Percentiles rank a stretch among this genome's conserved stretches.
Evolutionary conservation across 2,329 filamentous ascomycete genomes (phyloP).

Genomic region (Coniochaeta ligniaria): DNA sequence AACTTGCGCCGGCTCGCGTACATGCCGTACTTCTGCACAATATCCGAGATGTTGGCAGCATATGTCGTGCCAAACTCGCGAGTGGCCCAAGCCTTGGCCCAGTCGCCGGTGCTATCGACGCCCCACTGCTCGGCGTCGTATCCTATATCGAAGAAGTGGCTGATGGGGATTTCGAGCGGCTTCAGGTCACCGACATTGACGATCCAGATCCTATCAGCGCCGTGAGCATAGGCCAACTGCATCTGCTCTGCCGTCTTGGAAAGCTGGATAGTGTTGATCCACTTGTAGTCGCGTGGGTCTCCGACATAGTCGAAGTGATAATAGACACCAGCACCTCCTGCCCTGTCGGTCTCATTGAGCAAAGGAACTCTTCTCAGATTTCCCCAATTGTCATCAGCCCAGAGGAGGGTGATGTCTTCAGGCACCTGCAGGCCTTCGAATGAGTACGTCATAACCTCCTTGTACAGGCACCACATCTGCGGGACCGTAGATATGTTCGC

Average conservation of each 20-base stretch:
- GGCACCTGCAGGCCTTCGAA: slow-evolving; percentile 55
- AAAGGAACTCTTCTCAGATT: slow-evolving; percentile 57
- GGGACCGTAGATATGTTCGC: slow-evolving; percentile 46
- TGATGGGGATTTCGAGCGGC: slow-evolving; percentile 56
- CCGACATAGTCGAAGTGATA: slow-evolving; percentile 52
- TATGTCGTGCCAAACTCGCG: slow-evolving; percentile 46
- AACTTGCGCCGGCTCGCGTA: slow-evolving; percentile 52
- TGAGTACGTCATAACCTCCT: slow-evolving; percentile 65
- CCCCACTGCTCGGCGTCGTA: slow-evolving; percentile 54
- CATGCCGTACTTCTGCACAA: slow-evolving; percentile 49
- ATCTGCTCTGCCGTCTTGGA: slow-evolving; percentile 57
- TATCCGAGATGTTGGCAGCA: slow-evolving; percentile 37
- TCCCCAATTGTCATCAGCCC: slow-evolving; percentile 64
- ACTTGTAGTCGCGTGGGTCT: slow-evolving; percentile 40
- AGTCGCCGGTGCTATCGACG: slow-evolving; percentile 46
- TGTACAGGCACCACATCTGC: slow-evolving; percentile 69
- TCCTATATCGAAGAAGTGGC: slow-evolving; percentile 60
- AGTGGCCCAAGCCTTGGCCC: slow-evolving; percentile 43
- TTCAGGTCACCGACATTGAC: slow-evolving; percentile 64
- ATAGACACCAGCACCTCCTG: slow-evolving; percentile 59
- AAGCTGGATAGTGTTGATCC: slow-evolving; percentile 59
- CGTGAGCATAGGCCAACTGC: slow-evolving; percentile 49
- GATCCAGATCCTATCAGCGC: slow-evolving; percentile 56
- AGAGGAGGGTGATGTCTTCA: slow-evolving; percentile 61
- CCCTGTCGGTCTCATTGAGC: slow-evolving; percentile 48